Conservation (phyloP, 2,329 filamentous ascomycete species). For the Neospermospora avenae region DNA sequence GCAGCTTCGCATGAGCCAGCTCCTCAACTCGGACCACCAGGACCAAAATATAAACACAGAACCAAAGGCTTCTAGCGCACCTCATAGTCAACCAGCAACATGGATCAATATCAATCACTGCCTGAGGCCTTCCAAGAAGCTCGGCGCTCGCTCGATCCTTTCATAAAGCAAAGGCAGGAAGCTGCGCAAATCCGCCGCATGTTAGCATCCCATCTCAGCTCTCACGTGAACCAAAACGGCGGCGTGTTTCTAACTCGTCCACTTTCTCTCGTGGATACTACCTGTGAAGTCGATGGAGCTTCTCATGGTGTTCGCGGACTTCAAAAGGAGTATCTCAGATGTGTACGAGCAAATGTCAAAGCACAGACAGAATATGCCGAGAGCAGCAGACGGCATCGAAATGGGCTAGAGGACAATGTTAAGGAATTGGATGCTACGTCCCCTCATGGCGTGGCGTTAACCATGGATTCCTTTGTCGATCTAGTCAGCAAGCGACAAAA, state of each 20-base stretch:
- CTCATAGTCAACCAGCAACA: conserved; percentile 8
- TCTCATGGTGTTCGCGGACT: conserved; percentile 43
- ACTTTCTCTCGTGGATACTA: conserved; percentile 46
- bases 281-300: conserved; percentile 37
- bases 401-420: not conserved
- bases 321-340: conserved; percentile 54
- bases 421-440: conserved; percentile 16
- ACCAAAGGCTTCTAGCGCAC: not conserved
- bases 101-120: conserved; percentile 23
- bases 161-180: conserved; percentile 56
- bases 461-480: conserved; percentile 49
- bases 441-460: conserved; percentile 19
- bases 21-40: too few species aligned
- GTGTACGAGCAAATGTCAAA: conserved; percentile 49
- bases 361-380: conserved; percentile 46
- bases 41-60: conserved; percentile 10
- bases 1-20: not conserved
- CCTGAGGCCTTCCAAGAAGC: conserved; percentile 40
- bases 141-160: conserved; percentile 47
- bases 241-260: conserved; percentile 36
- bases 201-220: conserved; percentile 51
- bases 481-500: conserved; percentile 51
- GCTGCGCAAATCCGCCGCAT: conserved; percentile 53
- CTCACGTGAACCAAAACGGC: conserved; percentile 38
- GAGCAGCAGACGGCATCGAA: conserved; percentile 25